Base-by-base conservation (phyloP, 1,284 basidiomycete genomes). In the Moniliophthora roreri region DNA sequence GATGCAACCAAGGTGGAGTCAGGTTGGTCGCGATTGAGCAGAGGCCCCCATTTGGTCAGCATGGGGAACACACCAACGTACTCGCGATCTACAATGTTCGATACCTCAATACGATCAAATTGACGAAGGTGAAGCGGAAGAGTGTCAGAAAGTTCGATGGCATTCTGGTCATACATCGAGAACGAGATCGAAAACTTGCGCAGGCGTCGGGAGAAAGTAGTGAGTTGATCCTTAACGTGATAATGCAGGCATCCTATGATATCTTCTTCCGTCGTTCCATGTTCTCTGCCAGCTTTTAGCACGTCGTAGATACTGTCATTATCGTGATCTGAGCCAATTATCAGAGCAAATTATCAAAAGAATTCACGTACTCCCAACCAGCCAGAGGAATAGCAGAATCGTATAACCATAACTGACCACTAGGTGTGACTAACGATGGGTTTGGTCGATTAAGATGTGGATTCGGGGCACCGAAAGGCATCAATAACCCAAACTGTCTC, bases 241-340 rank as follows among this genome's bases (percentile, higher is more conserved):
- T 78, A 76, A 57, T 75, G 78, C 5, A 79, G 67, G 46, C 75
- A 77, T 0, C 76, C 77, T 38, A 68, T 74, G 40, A 76, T 59
- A 47, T 79, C 77, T 48, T 68, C 73, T 0, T 63, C 55, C 8
- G 62, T 63, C 0, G 66, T 66, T 8, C 75, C 73, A 15, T 66
- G 54, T 0, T 57, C 57, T 47, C 64, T 63, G n/a, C 76, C 74
- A 2, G 61, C 59, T 44, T 60, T 57, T 24, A 76, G 35, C 34
- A 74, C 61, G 6, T 54, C 54, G 1, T 44, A 28, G 2, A 66
- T 48, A 42, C 69, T 71, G 50, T 8, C n/a, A n/a, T n/a, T n/a
- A n/a, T n/a, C n/a, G n/a, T n/a, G n/a, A n/a, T n/a, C n/a, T n/a
- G n/a, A n/a, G n/a, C n/a, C n/a, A 40, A 28, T 11, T 15, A 36